Conservation (phyloP, 1,284 basidiomycete genomes). For the Sporisorium sorghi region DNA sequence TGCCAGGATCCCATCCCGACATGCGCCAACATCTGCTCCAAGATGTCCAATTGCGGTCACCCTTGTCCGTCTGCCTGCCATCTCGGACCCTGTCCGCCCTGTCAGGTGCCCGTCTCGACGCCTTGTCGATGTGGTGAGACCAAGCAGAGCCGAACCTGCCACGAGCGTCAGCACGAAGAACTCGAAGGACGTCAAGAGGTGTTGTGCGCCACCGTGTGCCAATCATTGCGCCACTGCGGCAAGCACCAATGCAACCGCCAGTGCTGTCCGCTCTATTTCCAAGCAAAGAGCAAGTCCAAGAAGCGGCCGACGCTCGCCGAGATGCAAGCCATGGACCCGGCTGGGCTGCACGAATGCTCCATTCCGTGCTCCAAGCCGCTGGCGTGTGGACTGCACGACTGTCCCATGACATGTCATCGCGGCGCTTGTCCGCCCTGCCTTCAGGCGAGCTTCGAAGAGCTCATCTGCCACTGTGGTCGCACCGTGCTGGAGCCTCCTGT, state of each 20-base stretch:
- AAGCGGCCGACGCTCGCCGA: slow-evolving; percentile 53
- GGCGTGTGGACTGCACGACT: slow-evolving; percentile 62
- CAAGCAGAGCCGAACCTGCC: slow-evolving; percentile 55
- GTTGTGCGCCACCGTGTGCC: slow-evolving; percentile 58
- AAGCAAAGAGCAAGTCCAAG: slow-evolving; percentile 57
- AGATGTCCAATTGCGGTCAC: slow-evolving; percentile 58
- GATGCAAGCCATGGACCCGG: slow-evolving; percentile 60
- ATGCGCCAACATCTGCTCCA: slow-evolving; percentile 56
- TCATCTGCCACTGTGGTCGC: slow-evolving; percentile 65
- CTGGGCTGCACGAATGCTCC: slow-evolving; percentile 62
- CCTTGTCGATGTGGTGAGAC: slow-evolving; percentile 67
- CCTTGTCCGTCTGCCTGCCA: slow-evolving; percentile 58
- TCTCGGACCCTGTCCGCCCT: slow-evolving; percentile 62
- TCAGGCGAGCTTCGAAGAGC: slow-evolving; percentile 65
- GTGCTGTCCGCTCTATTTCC: slow-evolving; percentile 66
- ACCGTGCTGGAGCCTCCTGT: slow-evolving; percentile 68
- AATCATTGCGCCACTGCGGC: slow-evolving; percentile 62
- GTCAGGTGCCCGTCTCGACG: slow-evolving; percentile 53
- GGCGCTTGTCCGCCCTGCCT: slow-evolving; percentile 67
- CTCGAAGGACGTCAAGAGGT: slow-evolving; percentile 54
- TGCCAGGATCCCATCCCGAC: slow-evolving; percentile 64
- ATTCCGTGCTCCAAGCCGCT: slow-evolving; percentile 60
- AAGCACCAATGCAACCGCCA: slow-evolving; percentile 59
- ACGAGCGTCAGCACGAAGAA: slow-evolving; percentile 49
- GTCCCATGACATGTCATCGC: slow-evolving; percentile 64